Evolutionary conservation across 2,329 filamentous ascomycete species (phyloP), one percentile per base, ranked within the genome.

Genomic region (Aureobasidium namibiae): DNA sequence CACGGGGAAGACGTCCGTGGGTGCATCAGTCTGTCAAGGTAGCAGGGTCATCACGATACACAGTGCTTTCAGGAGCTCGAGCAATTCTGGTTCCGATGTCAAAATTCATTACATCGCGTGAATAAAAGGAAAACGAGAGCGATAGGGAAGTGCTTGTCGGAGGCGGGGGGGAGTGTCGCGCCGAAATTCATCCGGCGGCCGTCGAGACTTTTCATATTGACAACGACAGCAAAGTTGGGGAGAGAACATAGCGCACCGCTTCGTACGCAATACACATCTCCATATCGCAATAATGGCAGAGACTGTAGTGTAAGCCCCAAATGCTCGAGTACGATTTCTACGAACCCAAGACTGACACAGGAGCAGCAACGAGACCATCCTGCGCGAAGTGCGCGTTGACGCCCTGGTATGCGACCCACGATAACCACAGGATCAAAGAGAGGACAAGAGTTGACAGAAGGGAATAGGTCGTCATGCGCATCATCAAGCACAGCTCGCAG

Each of bases 401-500:
- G 62, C 62, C 34, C 58, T 63, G 57, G 62, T 61, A 61, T 57
- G 59, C 52, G 53, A 31, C 13, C 23, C 23, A 39, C 23, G 18
- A 42, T 48, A 44, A 24, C 34, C 26, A 44, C 45, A 42, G 21
- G 23, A 42, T 16, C 18, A 23, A 42, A 42, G 23, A 29, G 41
- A 49, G 24, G 42, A 38, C 24, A 24, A 3, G 18, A 26, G 41
- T 54, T 61, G 45, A 61, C 45, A 56, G 16, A 16, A 34, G 13
- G 31, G n/a, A 26, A 49, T 23, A 61, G 81, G 92, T 95, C 70
- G 89, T 95, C 67, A 92, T 96, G 88, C 96, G 96, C 81, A 92
- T 97, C 74, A 92, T 95, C 76, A 96, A 95, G 78, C 92, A 96
- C 80, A 90, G 89, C 78, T 88, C 90, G 60, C 84, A 89, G 69